Percentiles rank a stretch among this genome's conserved stretches.
Conservation (phyloP, 2,329 filamentous ascomycete genomes). For the Nemania sp. region DNA sequence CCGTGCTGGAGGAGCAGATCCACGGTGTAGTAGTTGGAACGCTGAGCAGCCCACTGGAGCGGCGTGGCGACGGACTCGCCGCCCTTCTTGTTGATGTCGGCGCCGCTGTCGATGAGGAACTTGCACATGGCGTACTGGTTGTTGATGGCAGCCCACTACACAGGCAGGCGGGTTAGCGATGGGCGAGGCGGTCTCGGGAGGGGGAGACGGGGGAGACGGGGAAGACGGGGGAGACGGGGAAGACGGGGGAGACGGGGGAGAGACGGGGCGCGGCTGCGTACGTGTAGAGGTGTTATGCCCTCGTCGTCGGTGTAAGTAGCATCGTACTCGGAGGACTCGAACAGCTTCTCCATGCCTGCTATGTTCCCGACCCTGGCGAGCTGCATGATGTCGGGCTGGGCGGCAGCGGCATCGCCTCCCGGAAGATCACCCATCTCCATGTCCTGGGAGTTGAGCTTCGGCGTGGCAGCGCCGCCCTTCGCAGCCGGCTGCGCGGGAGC, state of each 20-base stretch:
- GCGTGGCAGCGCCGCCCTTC: conserved; percentile 57
- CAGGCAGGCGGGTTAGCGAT: conserved; percentile 26
- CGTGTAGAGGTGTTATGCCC: conserved; percentile 93
- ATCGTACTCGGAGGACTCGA: conserved; percentile 79
- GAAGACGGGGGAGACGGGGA: too few species aligned
- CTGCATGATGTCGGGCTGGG: conserved; percentile 91
- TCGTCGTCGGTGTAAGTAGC: conserved; percentile 86
- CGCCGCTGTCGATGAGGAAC: conserved; percentile 82
- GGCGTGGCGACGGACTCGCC: conserved; percentile 94
- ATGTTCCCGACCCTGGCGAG: conserved; percentile 88
- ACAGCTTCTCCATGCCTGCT: conserved; percentile 83
- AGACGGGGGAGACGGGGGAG: too few species aligned
- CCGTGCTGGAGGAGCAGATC: conserved; percentile 89
- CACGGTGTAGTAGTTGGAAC: conserved; percentile 95
- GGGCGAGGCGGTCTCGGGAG: too few species aligned
- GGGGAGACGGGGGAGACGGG: neutral
- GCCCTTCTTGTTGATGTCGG: conserved; percentile 92
- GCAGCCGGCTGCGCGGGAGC: conserved; percentile 59
- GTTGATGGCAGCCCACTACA: conserved; percentile 97
- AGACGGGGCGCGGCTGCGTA: conserved; percentile 46
- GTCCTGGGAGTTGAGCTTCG: conserved; percentile 59
- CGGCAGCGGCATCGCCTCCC: conserved; percentile 43
- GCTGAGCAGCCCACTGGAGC: conserved; percentile 94
- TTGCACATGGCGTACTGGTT: conserved; percentile 98
- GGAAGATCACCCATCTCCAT: conserved; percentile 59